Evolutionary conservation across 371 early-diverging fungal genomes (phyloP).

Genomic region (Mucor mucedo): DNA sequence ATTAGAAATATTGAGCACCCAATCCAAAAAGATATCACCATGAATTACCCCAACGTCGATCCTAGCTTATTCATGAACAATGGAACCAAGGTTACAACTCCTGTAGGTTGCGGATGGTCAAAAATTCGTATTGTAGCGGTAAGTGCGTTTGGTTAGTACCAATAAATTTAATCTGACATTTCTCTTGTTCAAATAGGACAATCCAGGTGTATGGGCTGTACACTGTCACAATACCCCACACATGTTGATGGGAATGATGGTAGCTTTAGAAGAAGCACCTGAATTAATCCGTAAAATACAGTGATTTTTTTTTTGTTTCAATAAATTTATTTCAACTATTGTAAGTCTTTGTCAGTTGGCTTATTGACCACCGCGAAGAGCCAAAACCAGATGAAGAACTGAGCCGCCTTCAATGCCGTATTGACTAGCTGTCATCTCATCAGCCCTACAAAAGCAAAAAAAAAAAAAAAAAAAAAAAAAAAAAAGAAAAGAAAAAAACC

Average conservation of each 20-base stretch:
- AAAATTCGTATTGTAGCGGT: slow-evolving; percentile 48
- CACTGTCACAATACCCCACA: slow-evolving; percentile 53
- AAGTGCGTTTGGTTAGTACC: slow-evolving; percentile 16
- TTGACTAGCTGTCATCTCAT: slow-evolving; percentile 80
- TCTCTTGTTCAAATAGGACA: slow-evolving; percentile 35
- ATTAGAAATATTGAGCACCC: slow-evolving; percentile 32
- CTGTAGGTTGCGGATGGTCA: slow-evolving; percentile 51
- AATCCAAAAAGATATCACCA: slow-evolving; percentile 41
- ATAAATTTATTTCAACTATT: background rate
- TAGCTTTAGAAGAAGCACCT: slow-evolving; percentile 48
- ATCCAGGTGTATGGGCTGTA: slow-evolving; percentile 51
- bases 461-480: background rate
- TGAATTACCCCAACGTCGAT: slow-evolving; percentile 41
- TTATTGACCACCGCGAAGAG: slow-evolving; percentile 92
- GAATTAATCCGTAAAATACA: slow-evolving; percentile 14
- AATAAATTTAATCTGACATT: background rate
- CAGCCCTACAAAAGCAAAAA: slow-evolving; percentile 64
- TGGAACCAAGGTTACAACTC: slow-evolving; percentile 4
- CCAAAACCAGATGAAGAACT: slow-evolving; percentile 96
- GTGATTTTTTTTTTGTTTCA: background rate
- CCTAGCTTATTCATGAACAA: slow-evolving; percentile 5
- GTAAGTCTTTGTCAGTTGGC: background rate
- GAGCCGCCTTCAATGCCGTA: slow-evolving; percentile 88
- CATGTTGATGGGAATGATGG: slow-evolving; percentile 53
- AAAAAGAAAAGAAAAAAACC: background rate